Base-by-base conservation (phyloP, 106 monocot genomes). In the Allium sativum region DNA sequence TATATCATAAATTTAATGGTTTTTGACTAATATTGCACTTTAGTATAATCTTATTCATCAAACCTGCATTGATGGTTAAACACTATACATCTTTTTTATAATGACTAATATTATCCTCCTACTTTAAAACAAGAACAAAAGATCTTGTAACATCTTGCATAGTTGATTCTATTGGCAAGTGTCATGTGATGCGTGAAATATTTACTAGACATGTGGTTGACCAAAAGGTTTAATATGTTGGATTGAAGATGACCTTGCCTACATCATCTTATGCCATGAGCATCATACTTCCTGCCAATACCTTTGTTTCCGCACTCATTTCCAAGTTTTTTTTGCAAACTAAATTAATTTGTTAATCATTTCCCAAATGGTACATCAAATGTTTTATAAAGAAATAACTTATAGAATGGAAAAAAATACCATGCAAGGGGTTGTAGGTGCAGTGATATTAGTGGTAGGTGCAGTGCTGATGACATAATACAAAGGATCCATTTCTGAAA, bases 211-310 rank as follows among this genome's bases (percentile, higher is more conserved):
- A 81, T 13, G 85, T 85, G 8, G 78, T 85, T 3, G 85, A 85
- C 54, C 85, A 85, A 45, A 85, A 85, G 65, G 80, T 85, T 77
- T 85, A 85, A 74, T 85, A 85, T 43, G 77, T 72, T 0, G 85
- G 85, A 3, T 18, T 85, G 12, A 81, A 85, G 74, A 74, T 61
- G 59, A 85, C 85, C 10, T 81, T 81, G 14, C 80, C 85, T 17
- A 81, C 85, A 43, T 85, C 81, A 63, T 74, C 85, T 18, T 85
- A 77, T 20, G 85, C 85, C 44, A 77, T 85, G 80, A 85, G 85
- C 77, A 85, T 80, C 80, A 81, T 85, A 14, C 63, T 85, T 48
- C 85, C 85, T 1, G 85, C 85, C 70, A 85, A 80, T 80, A 85
- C 85, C 43, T 85, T 85, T 52, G 53, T 77, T 6, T 46, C 81